Evolutionary conservation across 345 rosid genomes (phyloP).

Genomic region (Alliaria petiolata): DNA sequence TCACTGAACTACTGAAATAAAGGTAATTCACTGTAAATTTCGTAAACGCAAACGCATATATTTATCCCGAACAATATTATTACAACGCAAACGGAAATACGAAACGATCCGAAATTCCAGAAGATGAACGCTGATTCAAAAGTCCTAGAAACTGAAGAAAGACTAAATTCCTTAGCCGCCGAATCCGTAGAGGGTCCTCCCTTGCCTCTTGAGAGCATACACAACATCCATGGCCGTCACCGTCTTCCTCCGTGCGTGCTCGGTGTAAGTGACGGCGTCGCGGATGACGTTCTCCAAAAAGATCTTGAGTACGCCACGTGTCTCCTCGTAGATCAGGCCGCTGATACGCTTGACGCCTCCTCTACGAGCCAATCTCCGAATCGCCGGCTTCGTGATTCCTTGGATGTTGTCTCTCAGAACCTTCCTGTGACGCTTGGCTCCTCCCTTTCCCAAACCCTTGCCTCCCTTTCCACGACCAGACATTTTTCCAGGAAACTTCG

Average conservation of each 20-base stretch:
- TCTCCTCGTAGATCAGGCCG: background rate
- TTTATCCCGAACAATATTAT: too few species aligned
- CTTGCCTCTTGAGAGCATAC: background rate
- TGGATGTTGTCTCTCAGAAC: slow-evolving; percentile 58
- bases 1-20: too few species aligned
- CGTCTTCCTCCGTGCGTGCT: background rate
- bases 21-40: too few species aligned
- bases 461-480: slow-evolving; percentile 66
- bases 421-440: slow-evolving; percentile 55
- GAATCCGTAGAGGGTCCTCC: background rate
- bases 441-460: slow-evolving; percentile 59
- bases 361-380: background rate
- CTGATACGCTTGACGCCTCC: slow-evolving; percentile 44
- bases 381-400: slow-evolving; percentile 50
- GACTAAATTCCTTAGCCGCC: background rate
- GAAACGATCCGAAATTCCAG: too few species aligned
- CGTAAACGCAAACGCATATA: too few species aligned
- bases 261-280: background rate
- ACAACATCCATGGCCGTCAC: background rate
- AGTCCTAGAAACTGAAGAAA: background rate
- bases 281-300: background rate
- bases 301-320: slow-evolving; percentile 21
- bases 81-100: too few species aligned
- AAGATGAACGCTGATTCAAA: too few species aligned
- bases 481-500: slow-evolving; percentile 14